Base-by-base conservation (phyloP, 129 eudicot species). In the Escallonia herrerae region DNA sequence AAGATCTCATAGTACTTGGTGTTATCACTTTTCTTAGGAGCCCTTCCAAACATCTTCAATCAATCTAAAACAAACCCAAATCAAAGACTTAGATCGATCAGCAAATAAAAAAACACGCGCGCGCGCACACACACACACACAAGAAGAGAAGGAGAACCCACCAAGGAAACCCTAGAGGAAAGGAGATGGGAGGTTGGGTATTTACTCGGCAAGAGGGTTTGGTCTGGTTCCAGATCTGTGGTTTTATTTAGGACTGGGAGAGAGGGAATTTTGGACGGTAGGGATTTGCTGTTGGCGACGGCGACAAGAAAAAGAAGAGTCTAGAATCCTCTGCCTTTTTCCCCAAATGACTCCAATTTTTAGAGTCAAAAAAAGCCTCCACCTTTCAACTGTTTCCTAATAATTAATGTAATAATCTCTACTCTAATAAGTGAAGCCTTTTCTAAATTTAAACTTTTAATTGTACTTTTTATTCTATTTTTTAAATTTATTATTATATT, bases 1-100 rank as follows among this genome's bases (percentile, higher is more conserved):
- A 87, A 73, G 13, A 79, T 48, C 83, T 87, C 95, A 74, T 87
- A 87, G 72, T 83, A 87, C 84, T 81, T 87, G 1, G 87, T 87
- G 56, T 87, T 83, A 59, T 87, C 79, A 67, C 90, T 87, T 72
- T 83, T 81, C 79, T 79, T 83, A 40, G 90, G 83, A 15, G 83
- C 78, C 65, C 90, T 78, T 65, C 90, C 95, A 79, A 87, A 83
- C 90, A 87, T 86, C 79, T 72, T 72, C 52, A 15, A 15, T 33
- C 40, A 57, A 57, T 6, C 40, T 5, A 33, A n/a, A 5, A 22
- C 33, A 22, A 56, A 56, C 14, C 39, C 38, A 37, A 56, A 15
- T 8, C 39, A 57, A 22, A 50, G 10, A 8, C 5, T 10, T 12
- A 57, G 61, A 57, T 57, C 61, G 41, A 57, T 22, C 40, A 8